phyloP scores from a whole-genome alignment of 129 eudicot species.

The Artemisia tridentata region DNA sequence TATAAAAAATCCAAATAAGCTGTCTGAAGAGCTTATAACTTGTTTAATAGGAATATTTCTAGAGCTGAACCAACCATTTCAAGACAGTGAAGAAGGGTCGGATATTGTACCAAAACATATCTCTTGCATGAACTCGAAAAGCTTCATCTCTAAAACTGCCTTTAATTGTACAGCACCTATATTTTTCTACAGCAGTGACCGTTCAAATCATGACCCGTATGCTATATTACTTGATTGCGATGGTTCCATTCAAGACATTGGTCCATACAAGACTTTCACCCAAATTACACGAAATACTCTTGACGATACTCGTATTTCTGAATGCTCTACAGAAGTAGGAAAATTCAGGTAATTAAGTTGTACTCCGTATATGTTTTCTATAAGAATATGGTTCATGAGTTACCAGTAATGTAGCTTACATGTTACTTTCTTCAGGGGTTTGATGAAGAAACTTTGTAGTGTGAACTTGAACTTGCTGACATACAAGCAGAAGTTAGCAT shows the following conservation, averaged over 20 bases:
- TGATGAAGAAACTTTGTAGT: constrained; percentile 69
- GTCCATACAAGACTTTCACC: constrained; percentile 74
- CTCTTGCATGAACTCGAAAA: constrained; percentile 65
- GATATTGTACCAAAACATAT: constrained; percentile 34
- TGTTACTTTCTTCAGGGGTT: constrained; percentile 42
- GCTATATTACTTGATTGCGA: constrained; percentile 52
- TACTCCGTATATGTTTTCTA: not conserved
- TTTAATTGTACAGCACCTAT: constrained; percentile 56
- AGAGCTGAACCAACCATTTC: constrained; percentile 46
- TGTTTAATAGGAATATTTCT: constrained; percentile 72
- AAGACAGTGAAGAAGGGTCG: constrained; percentile 43
- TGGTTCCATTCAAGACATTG: constrained; percentile 50
- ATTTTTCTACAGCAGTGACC: constrained; percentile 32
- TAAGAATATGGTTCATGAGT: not conserved
- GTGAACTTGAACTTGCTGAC: constrained; percentile 57
- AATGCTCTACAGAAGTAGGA: constrained; percentile 52
- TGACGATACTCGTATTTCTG: constrained; percentile 50
- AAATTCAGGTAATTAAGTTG: constrained; percentile 56
- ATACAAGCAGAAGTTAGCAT: constrained; percentile 92
- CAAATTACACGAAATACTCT: constrained; percentile 66
- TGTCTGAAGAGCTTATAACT: constrained; percentile 71
- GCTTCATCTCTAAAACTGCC: constrained; percentile 55
- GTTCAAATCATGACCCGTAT: constrained; percentile 57
- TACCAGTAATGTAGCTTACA: not conserved
- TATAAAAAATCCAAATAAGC: constrained; percentile 58